Base-by-base conservation (phyloP, 2,329 filamentous ascomycete species). In the Cercospora zeae-maydis region DNA sequence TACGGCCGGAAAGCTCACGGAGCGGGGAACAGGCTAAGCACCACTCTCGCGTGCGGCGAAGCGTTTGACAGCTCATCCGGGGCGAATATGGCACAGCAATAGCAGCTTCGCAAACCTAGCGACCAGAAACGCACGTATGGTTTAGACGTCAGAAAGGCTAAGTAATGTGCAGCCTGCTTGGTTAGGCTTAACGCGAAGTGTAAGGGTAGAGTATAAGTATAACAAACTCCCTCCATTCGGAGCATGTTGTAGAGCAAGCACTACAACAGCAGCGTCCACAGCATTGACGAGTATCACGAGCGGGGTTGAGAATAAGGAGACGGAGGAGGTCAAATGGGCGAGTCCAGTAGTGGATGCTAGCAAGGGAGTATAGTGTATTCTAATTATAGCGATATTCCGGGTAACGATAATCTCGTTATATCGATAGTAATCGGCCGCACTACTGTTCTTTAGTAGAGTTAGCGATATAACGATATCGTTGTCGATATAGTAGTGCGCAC, bases 321-420 rank as follows among this genome's bases (percentile, higher is more conserved):
- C 60, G 3, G 70, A 68, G 11, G 63, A 68, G 62, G 66, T 63
- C 42, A 69, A 61, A 56, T 76, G 71, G 69, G 69, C 66, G 8
- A 72, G 66, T 52, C 71, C 74, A 9, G 56, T 75, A 5, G 74
- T 77, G 49, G 73, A 75, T 71, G 72, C 75, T 4, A 72, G 69
- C 42, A 71, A 66, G 45, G 75, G 74, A 1, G 51, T 71, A 52
- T 55, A n/a, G n/a, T n/a, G n/a, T n/a, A n/a, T n/a, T n/a, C n/a
- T n/a, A n/a, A n/a, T n/a, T n/a, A n/a, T n/a, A n/a, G n/a, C n/a
- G n/a, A n/a, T n/a, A n/a, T n/a, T n/a, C n/a, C n/a, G n/a, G n/a
- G n/a, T n/a, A n/a, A n/a, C n/a, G n/a, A n/a, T n/a, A n/a, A n/a
- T n/a, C n/a, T n/a, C n/a, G n/a, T n/a, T n/a, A n/a, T n/a, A n/a